A percentile compares a stretch with the other conserved stretches of the same genome.
Evolutionary conservation across 2,329 filamentous ascomycete genomes (phyloP).

Genomic region (Fusarium circinatum): DNA sequence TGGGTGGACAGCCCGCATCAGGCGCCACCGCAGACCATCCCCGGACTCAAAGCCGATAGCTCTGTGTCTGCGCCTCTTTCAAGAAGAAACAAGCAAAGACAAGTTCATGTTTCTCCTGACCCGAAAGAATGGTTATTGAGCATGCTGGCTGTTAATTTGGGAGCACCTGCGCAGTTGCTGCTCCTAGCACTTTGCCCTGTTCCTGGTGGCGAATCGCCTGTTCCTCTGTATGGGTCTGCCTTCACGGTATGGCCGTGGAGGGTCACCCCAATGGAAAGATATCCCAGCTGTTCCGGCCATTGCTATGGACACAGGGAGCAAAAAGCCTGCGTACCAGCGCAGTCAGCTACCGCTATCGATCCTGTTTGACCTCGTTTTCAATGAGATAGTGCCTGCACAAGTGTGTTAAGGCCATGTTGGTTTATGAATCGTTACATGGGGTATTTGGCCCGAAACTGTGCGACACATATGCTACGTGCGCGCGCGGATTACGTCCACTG

Average conservation of each 20-base stretch:
- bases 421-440: constrained; percentile 27
- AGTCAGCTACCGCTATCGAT: constrained; percentile 30
- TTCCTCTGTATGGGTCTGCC: constrained; percentile 32
- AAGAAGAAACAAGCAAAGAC: constrained; percentile 25
- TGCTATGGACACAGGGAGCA: constrained; percentile 19
- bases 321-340: constrained; percentile 14
- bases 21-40: constrained; percentile 45
- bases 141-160: background rate
- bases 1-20: constrained; percentile 45
- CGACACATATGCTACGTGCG: constrained; percentile 28
- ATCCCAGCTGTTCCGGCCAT: constrained; percentile 6
- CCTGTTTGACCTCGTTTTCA: constrained; percentile 21
- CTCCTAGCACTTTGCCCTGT: constrained; percentile 5
- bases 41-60: constrained; percentile 43
- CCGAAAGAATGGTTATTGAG: background rate
- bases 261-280: constrained; percentile 12
- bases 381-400: constrained; percentile 40
- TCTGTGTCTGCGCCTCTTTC: constrained; percentile 40
- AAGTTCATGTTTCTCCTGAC: constrained; percentile 22
- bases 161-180: background rate
- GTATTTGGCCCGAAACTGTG: constrained; percentile 30
- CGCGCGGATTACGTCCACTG: constrained; percentile 7
- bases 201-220: constrained; percentile 29
- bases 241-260: constrained; percentile 20
- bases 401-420: constrained; percentile 33